Evolutionary conservation across 495 filamentous ascomycete genomes (phyloP), one percentile per base, ranked within the genome.

Genomic region (Opeltia flavorubescens): DNA sequence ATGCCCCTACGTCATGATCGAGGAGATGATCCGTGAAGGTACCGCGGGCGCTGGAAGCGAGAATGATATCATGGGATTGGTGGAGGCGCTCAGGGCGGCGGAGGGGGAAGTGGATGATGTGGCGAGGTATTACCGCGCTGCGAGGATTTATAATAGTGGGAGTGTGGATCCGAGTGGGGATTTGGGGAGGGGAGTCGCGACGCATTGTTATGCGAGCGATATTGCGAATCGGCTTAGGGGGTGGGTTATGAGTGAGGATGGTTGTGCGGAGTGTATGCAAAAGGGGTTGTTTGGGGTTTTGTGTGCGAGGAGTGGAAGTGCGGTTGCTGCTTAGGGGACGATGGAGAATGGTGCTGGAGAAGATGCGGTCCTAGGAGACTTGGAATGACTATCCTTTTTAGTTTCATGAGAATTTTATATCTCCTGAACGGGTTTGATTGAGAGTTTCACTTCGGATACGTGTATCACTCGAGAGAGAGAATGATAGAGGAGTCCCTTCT

Each of bases 141-240:
- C 72, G 4, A 63, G 73, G 35, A 63, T 67, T 24, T 80, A 78
- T 60, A 80, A 80, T 65, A 75, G 74, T 25, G 75, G 76, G 47
- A 66, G 63, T 12, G 43, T 78, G 29, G 66, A 50, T 26, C 5
- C 55, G 13, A 56, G 51, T 26, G 66, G 65, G 6, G 71, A 77
- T 55, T 57, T 78, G n/a, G 66, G 65, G 46, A 51, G 56, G 9
- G 75, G 72, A 11, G 51, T 58, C 31, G 70, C 73, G 18, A 78
- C 75, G 26, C 62, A 66, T 54, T 76, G 73, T 59, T 80, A 80
- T 51, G 58, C 65, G 25, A 69, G 67, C 5, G 75, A 80, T 49
- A 55, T 80, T 55, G 72, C 72, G 47, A 77, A 78, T 59, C 68
- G 74, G 46, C 62, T 77, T 20, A 55, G 63, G 3, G 75, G 75